Conservation (phyloP, 1,284 basidiomycete genomes). For the Neonothopanus nambi region DNA sequence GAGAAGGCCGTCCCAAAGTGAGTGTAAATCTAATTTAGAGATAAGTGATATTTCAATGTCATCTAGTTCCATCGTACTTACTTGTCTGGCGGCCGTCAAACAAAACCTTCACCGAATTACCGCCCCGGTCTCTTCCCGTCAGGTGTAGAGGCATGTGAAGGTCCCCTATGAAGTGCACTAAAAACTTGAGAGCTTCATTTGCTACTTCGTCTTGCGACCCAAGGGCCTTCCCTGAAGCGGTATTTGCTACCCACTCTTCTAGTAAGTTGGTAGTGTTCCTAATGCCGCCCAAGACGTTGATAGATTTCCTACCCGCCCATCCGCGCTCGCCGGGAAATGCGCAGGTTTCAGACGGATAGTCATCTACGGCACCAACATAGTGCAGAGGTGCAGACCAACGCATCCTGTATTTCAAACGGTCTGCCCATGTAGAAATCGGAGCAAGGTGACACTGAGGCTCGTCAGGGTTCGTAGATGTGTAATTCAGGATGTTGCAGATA, state of each 20-base stretch:
- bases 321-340: slow-evolving; percentile 76
- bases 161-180: slow-evolving; percentile 90
- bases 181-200: slow-evolving; percentile 81
- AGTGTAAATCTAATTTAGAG: slow-evolving; percentile 73
- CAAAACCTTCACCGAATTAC: slow-evolving; percentile 73
- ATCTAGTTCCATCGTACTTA: slow-evolving; percentile 32
- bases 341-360: slow-evolving; percentile 78
- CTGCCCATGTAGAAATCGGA: slow-evolving; percentile 86
- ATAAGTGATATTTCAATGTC: neutral
- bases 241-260: slow-evolving; percentile 19
- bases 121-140: slow-evolving; percentile 81
- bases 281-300: slow-evolving; percentile 60
- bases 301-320: slow-evolving; percentile 68
- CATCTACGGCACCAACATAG: slow-evolving; percentile 73
- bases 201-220: slow-evolving; percentile 26
- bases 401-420: slow-evolving; percentile 63
- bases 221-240: slow-evolving; percentile 11
- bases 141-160: slow-evolving; percentile 92
- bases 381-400: slow-evolving; percentile 73
- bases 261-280: slow-evolving; percentile 12
- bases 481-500: slow-evolving; percentile 72
- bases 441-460: slow-evolving; percentile 70
- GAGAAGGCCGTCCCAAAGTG: slow-evolving; percentile 82
- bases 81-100: slow-evolving; percentile 73
- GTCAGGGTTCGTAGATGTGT: slow-evolving; percentile 37